Evolutionary conservation across 306 rosid genomes (phyloP).

Genomic region (Leucaena leucocephala): DNA sequence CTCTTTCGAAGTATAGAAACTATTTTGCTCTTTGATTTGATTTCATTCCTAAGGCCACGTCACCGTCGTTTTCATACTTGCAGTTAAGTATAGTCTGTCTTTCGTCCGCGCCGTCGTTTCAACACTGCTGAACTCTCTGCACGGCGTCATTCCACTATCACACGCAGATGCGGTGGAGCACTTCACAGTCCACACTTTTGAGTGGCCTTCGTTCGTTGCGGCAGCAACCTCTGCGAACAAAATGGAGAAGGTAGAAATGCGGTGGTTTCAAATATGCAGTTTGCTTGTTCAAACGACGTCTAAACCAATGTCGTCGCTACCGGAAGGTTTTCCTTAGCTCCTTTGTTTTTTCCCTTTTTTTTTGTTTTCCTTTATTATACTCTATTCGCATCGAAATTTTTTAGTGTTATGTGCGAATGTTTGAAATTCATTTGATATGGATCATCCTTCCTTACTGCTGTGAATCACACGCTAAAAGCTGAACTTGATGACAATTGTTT

Average conservation of each 20-base stretch:
- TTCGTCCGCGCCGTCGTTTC: neutral
- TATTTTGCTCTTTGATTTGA: neutral
- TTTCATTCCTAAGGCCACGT: neutral
- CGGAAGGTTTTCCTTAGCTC: conserved; percentile 58
- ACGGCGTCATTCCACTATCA: neutral
- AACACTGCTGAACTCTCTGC: neutral
- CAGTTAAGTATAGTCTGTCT: neutral
- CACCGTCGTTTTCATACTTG: neutral
- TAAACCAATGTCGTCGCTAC: conserved; percentile 71
- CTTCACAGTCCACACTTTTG: neutral
- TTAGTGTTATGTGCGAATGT: neutral
- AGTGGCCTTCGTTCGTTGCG: neutral
- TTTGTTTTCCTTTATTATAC: neutral
- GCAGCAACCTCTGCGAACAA: neutral
- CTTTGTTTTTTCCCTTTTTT: neutral
- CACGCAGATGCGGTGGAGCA: neutral
- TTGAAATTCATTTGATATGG: neutral
- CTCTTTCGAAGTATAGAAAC: neutral
- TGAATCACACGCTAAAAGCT: neutral
- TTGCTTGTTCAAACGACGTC: conserved; percentile 75
- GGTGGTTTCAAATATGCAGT: conserved; percentile 81
- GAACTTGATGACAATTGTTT: conserved; percentile 9
- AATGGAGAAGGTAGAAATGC: conserved; percentile 59
- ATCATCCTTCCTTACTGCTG: conserved; percentile 7
- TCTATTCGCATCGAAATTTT: neutral